Evolutionary conservation across 257 asterid genomes (phyloP), one percentile per base, ranked within the genome.

Genomic region (Lavandula angustifolia): DNA sequence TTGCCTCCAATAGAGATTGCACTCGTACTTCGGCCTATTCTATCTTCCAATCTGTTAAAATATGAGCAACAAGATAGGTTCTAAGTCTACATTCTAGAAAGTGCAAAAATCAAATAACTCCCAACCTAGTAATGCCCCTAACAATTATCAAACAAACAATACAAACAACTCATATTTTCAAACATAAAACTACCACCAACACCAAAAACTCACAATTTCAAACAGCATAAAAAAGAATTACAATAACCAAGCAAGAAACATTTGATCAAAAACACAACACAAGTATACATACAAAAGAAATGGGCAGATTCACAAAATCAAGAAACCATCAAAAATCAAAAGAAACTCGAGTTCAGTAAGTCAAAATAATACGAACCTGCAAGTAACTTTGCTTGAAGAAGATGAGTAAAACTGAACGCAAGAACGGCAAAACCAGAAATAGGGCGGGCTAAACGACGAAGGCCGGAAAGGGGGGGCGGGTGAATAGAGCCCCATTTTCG

Each of bases 401-500:
- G 52, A 50, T 2, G 88, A 72, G 72, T 37, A 75, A 40, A 77
- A 48, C 29, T 70, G 81, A 63, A 81, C 59, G 46, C 71, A 65
- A 2, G 82, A 75, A 13, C 80, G 84, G 78, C 85, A 82, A 47
- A 81, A 72, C 87, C 85, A 81, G 83, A 78, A 74, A 72, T 67
- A 83, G 8, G 81, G 84, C 38, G 89, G 87, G 63, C 65, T 49
- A 58, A 78, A 68, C 13, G 79, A 41, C 34, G 86, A 69, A 29
- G 85, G 73, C 71, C 85, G 69, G 22, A 85, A 80, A 68, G 85
- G 77, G 38, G 82, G 50, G 34, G 86, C 70, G 64, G 78, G 95
- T 70, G 83, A 55, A 60, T 85, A 76, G 77, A 87, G 86, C 37
- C 92, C 94, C 98, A 84, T 79, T 70, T 84, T 78, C 34, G 87